phyloP scores from a whole-genome alignment of 2,329 filamentous ascomycete species.

The Tolypocladium amazonense region DNA sequence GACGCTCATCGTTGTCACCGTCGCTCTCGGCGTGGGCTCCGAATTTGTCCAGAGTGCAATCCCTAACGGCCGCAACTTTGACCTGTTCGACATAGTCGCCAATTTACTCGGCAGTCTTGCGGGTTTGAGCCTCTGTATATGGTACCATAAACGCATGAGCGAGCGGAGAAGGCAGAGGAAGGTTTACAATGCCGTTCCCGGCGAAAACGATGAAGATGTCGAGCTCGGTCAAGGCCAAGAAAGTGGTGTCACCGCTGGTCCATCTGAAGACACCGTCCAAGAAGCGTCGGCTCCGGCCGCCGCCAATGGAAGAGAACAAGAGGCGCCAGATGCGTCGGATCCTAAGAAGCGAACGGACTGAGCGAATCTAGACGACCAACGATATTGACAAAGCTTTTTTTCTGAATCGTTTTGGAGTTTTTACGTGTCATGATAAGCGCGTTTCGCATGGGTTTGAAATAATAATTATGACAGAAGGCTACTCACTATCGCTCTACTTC shows the following conservation, averaged over 20 bases:
- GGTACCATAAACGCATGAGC: constrained; percentile 94
- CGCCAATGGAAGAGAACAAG: constrained; percentile 10
- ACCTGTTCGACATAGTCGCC: constrained; percentile 76
- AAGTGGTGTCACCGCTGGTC: constrained; percentile 44
- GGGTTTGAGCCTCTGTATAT: constrained; percentile 65
- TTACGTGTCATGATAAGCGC: not conserved
- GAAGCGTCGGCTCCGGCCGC: constrained; percentile 6
- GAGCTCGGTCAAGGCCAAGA: constrained; percentile 69
- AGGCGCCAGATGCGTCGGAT: constrained; percentile 17
- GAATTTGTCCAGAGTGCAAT: constrained; percentile 68
- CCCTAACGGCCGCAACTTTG: constrained; percentile 60
- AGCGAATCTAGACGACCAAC: not conserved
- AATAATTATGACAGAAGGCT: not conserved
- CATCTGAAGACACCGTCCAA: constrained; percentile 32
- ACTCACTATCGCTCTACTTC: not conserved
- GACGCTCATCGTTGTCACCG: constrained; percentile 70
- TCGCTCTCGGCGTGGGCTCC: constrained; percentile 58
- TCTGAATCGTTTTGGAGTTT: not conserved
- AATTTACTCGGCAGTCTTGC: constrained; percentile 71
- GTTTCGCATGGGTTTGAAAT: not conserved
- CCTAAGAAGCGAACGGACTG: constrained; percentile 22
- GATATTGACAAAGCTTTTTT: not conserved
- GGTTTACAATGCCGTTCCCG: constrained; percentile 60
- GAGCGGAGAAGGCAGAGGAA: constrained; percentile 71
- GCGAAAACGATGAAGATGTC: constrained; percentile 54